Conservation (phyloP, 2,329 filamentous ascomycete species). For the Fusarium solani-melongenae region DNA sequence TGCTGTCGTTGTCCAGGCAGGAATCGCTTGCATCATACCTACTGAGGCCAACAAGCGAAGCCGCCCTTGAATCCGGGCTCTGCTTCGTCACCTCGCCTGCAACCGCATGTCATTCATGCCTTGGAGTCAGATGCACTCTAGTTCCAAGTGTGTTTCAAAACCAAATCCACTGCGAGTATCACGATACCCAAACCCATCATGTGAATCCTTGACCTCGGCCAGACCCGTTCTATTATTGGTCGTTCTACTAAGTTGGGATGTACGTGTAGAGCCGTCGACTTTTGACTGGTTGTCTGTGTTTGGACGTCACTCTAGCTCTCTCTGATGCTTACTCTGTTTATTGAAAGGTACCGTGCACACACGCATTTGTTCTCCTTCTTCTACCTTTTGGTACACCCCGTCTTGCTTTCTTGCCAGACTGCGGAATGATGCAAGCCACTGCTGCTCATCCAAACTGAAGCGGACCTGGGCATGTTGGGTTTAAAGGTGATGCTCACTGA, state of each 20-base stretch:
- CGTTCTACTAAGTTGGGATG: not conserved
- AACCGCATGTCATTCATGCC: not conserved
- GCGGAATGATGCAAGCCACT: too few species aligned
- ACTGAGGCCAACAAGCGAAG: not conserved
- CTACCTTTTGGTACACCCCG: not conserved
- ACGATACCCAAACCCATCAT: constrained; percentile 3
- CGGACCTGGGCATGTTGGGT: too few species aligned
- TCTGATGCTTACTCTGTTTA: not conserved
- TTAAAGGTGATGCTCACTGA: too few species aligned
- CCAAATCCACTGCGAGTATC: not conserved
- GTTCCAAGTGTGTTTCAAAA: not conserved
- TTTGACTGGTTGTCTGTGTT: not conserved
- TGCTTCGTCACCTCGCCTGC: not conserved
- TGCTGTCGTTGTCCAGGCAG: not conserved
- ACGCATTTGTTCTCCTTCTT: not conserved
- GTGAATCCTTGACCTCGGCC: not conserved
- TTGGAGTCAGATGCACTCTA: not conserved
- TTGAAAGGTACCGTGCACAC: not conserved
- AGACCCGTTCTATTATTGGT: not conserved
- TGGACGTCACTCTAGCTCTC: not conserved
- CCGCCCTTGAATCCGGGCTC: not conserved
- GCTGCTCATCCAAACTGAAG: too few species aligned
- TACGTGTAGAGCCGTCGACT: not conserved
- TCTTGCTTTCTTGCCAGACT: not conserved
- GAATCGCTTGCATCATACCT: not conserved